Conservation (phyloP, 192 early-diverging fungal species). For the Phycomyces nitens region DNA sequence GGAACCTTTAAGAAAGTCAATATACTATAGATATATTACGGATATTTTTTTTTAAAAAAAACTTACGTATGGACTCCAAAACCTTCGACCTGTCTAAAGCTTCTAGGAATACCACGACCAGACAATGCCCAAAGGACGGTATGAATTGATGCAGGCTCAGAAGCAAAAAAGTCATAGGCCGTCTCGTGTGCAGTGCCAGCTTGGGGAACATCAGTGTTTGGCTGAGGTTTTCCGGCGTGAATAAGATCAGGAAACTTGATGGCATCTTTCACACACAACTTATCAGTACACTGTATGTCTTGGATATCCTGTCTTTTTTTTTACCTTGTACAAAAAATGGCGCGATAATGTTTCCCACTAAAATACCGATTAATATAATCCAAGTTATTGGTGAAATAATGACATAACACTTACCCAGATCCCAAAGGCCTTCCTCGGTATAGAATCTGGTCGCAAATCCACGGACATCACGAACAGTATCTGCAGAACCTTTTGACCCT, state of each 20-base stretch:
- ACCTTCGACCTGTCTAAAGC: slow-evolving; percentile 41
- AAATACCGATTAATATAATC: not conserved
- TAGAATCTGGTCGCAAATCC: slow-evolving; percentile 29
- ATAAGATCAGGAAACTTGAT: slow-evolving; percentile 38
- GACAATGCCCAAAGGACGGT: slow-evolving; percentile 38
- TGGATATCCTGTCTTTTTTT: not conserved
- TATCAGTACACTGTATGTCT: not conserved
- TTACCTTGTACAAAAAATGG: slow-evolving; percentile 44
- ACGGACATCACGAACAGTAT: slow-evolving; percentile 41
- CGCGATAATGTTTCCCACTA: slow-evolving; percentile 42
- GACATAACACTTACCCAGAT: not conserved
- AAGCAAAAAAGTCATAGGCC: slow-evolving; percentile 40
- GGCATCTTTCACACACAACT: slow-evolving; percentile 14
- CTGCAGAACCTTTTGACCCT: slow-evolving; percentile 35
- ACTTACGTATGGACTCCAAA: slow-evolving; percentile 44
- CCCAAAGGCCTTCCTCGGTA: slow-evolving; percentile 30
- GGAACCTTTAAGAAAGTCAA: slow-evolving; percentile 12
- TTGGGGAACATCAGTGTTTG: slow-evolving; percentile 42
- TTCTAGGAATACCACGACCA: slow-evolving; percentile 40
- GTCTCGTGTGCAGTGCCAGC: slow-evolving; percentile 39
- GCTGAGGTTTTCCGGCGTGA: slow-evolving; percentile 44
- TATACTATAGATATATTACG: not conserved
- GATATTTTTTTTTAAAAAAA: no score
- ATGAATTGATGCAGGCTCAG: slow-evolving; percentile 37
- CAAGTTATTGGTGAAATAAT: not conserved